These are phyloP conservation scores for Pichia sp. DNA, from an alignment of 1,139 yeast genomes.

Conservation along the genomic window DNA sequence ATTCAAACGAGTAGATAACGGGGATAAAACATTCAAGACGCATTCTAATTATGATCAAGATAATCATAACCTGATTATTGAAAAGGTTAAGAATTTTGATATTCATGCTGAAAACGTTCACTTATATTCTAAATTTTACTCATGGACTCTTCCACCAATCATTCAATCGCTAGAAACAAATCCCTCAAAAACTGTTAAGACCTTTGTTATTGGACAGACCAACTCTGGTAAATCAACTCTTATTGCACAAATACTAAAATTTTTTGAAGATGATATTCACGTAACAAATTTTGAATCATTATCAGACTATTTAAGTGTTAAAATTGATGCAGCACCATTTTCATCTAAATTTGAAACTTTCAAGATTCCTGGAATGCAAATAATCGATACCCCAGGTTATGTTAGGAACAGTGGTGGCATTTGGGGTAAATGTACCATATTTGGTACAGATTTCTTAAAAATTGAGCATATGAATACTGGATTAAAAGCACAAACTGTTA, in stretches of 20 bases:
- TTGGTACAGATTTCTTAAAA: conserved; percentile 5
- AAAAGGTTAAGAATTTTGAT: not conserved
- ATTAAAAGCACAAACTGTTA: not conserved
- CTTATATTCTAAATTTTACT: conserved; percentile 2
- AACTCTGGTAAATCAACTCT: conserved; percentile 17
- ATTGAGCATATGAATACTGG: not conserved
- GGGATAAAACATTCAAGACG: not conserved
- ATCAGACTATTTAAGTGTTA: not conserved
- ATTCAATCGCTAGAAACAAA: conserved; percentile 3
- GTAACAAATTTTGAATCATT: not conserved
- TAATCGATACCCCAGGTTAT: conserved; percentile 18
- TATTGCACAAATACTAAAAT: not conserved
- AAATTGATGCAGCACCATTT: conserved; percentile 5
- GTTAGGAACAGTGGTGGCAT: conserved; percentile 11
- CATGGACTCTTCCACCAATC: conserved; percentile 5
- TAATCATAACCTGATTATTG: not conserved
- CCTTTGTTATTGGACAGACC: conserved; percentile 17
- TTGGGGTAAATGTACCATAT: conserved; percentile 8
- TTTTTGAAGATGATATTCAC: not conserved
- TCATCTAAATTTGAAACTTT: conserved; percentile 8
- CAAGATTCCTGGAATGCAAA: conserved; percentile 9
- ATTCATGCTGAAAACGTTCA: conserved; percentile 4
- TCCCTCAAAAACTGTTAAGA: not conserved
- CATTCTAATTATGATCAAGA: not conserved
- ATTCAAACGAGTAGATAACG: not conserved